Evolutionary conservation across 2,329 filamentous ascomycete genomes (phyloP).

Genomic region (Fusarium stilboides): DNA sequence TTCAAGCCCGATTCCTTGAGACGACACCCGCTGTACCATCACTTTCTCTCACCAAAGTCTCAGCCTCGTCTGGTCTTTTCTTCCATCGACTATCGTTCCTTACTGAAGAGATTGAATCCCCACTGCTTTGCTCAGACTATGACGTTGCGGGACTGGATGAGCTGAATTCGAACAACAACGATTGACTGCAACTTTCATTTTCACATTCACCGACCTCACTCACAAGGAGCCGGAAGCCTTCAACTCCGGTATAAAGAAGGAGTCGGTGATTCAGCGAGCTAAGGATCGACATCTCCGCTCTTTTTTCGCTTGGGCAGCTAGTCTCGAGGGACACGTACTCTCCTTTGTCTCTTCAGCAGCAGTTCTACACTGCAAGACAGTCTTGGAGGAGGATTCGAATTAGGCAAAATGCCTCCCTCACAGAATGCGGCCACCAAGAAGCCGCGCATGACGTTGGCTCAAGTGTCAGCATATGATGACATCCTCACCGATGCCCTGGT

Average conservation of each 20-base stretch:
- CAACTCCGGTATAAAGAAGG: background rate
- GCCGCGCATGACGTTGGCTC: slow-evolving; percentile 85
- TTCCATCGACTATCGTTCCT: slow-evolving; percentile 32
- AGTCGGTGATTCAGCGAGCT: slow-evolving; percentile 5
- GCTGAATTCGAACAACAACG: slow-evolving; percentile 42
- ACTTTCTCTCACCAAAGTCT: slow-evolving; percentile 27
- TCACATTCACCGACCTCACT: slow-evolving; percentile 7
- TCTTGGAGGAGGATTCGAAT: background rate
- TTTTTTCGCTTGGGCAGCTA: slow-evolving; percentile 34
- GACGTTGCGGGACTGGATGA: slow-evolving; percentile 48
- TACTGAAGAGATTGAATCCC: slow-evolving; percentile 24
- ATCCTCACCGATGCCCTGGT: slow-evolving; percentile 94
- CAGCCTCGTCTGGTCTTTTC: slow-evolving; percentile 32
- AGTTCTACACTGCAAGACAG: slow-evolving; percentile 1
- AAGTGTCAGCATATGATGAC: slow-evolving; percentile 94
- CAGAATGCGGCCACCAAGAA: slow-evolving; percentile 65
- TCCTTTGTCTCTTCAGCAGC: slow-evolving; percentile 37
- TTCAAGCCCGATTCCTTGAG: slow-evolving; percentile 43
- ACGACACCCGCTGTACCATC: slow-evolving; percentile 13
- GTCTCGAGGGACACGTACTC: slow-evolving; percentile 39
- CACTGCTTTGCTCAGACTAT: slow-evolving; percentile 42
- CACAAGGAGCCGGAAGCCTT: background rate
- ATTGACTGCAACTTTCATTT: slow-evolving; percentile 29
- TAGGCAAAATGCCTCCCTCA: slow-evolving; percentile 56
- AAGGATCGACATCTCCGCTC: slow-evolving; percentile 31